Conservation (phyloP, 129 eudicot species). For the Sambucus nigra region DNA sequence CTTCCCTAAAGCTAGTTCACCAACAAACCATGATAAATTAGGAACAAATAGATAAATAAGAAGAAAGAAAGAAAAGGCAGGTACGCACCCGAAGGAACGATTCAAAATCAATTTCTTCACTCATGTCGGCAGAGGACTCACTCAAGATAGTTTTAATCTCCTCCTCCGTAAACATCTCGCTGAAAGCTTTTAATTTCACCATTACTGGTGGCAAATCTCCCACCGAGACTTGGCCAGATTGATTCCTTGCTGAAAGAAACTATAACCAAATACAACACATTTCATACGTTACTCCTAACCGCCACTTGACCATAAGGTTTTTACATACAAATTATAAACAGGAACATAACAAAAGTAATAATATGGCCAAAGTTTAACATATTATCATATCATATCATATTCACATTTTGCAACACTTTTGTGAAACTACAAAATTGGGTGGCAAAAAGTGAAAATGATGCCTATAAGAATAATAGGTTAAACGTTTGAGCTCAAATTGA, state of each 20-base stretch:
- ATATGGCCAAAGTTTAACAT: too few relatives aligned
- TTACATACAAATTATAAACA: too few relatives aligned
- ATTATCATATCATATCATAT: too few relatives aligned
- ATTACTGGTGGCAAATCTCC: conserved; percentile 50
- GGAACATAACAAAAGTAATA: too few relatives aligned
- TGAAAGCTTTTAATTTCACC: conserved; percentile 45
- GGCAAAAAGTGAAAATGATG: too few relatives aligned
- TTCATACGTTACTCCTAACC: not conserved
- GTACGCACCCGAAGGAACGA: conserved; percentile 50
- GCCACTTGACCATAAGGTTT: too few relatives aligned
- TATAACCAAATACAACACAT: conserved; percentile 16
- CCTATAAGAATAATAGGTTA: too few relatives aligned
- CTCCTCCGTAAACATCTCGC: conserved; percentile 25
- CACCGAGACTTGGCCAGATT: conserved; percentile 37
- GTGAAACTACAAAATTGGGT: too few relatives aligned
- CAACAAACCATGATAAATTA: too few relatives aligned
- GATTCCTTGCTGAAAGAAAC: conserved; percentile 49
- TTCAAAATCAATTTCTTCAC: conserved; percentile 53
- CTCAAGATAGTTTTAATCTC: conserved; percentile 33
- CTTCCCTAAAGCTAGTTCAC: too few relatives aligned
- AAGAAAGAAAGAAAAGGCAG: not conserved
- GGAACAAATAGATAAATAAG: not conserved
- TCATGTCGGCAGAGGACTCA: conserved; percentile 35
- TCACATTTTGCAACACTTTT: too few relatives aligned
- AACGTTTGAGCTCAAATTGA: too few relatives aligned